Base-by-base conservation (phyloP, 2,329 filamentous ascomycete genomes). In the Lecanicillium sp. region DNA sequence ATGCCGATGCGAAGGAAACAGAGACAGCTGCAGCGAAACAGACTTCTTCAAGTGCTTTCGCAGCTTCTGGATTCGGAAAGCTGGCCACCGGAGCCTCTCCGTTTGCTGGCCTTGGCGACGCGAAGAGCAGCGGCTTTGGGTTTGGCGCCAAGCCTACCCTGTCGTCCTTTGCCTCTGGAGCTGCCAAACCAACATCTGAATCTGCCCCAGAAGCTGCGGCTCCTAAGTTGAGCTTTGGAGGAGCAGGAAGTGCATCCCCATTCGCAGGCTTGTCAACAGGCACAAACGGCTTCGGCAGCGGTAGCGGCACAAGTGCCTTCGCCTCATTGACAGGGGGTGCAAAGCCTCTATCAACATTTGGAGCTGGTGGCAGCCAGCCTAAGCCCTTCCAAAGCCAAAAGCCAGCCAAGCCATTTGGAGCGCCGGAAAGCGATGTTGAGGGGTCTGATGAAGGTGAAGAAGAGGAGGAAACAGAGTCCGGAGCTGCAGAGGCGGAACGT, bases 381-480 rank as follows among this genome's bases (percentile, higher is more conserved):
- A 25, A 25, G 11, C 22, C 22, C 22, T 25, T 25, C 11, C 22
- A 25, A 11, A 12, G 36, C 39, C 14, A 60, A 43, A 85, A 84
- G 57, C 69, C 77, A 12, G 70, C 73, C 4, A 86, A 77, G 59
- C 74, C 86, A 0, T 92, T 95, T 55, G 87, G 87, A 22, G 84
- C 86, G 11, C 77, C 85, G 2, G 79, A 80, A 29, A 82, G 77
- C 43, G 79, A 81, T 35, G 71, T 66, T 3, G 77, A 78, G 29
- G 72, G 71, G 3, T 63, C 46, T 5, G 61, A 59, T 9, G 59
- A 58, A 3, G 60, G 61, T 4, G 60, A 59, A 28, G 60, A 55
- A 15, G 65, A 68, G 3, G 64, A 57, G n/a, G 57, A 55, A 3
- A 60, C 59, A 19, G 57, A 55, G 13, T 60, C 64, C 34, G 57